A percentile compares a stretch with the other conserved stretches of the same genome.
phyloP scores from a whole-genome alignment of 768 basidiomycete genomes.

The Mycena latifolia region DNA sequence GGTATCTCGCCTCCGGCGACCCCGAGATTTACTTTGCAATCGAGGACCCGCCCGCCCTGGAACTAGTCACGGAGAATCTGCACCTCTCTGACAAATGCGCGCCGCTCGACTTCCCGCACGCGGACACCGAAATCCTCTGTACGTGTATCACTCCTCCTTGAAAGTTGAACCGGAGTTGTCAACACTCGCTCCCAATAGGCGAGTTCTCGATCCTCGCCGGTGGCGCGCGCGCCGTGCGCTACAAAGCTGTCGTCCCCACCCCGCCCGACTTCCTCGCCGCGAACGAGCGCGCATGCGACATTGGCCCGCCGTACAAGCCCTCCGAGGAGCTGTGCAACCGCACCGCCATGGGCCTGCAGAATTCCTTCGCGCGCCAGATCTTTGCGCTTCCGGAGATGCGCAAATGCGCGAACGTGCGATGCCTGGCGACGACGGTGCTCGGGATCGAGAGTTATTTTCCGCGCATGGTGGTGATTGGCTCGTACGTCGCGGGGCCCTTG shows the following conservation, averaged over 20 bases:
- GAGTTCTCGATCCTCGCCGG: not conserved
- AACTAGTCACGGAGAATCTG: conserved; percentile 9
- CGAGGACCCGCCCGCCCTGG: conserved; percentile 10
- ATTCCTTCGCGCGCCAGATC: conserved; percentile 8
- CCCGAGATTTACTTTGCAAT: too few relatives aligned
- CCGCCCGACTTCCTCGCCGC: conserved; percentile 23
- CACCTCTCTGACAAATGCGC: conserved; percentile 14
- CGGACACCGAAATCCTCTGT: conserved; percentile 14
- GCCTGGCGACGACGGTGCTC: not conserved
- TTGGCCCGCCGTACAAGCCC: conserved; percentile 13
- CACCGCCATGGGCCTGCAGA: conserved; percentile 5
- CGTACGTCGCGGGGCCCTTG: not conserved
- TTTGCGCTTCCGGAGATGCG: conserved; percentile 8
- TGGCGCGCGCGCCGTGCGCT: not conserved
- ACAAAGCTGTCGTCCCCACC: conserved; percentile 6
- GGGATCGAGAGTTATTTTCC: not conserved
- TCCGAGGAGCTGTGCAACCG: conserved; percentile 24
- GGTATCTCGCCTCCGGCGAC: conserved; percentile 9
- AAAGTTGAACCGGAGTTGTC: not conserved
- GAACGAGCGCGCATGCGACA: conserved; percentile 14
- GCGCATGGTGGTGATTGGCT: conserved; percentile 1
- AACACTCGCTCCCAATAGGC: not conserved
- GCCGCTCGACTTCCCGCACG: conserved; percentile 16
- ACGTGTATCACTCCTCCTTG: not conserved
- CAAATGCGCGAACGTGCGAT: not conserved